Percentiles rank a stretch among this genome's conserved stretches.
phyloP scores from a whole-genome alignment of 768 basidiomycete species.

The Epithele typhae region DNA sequence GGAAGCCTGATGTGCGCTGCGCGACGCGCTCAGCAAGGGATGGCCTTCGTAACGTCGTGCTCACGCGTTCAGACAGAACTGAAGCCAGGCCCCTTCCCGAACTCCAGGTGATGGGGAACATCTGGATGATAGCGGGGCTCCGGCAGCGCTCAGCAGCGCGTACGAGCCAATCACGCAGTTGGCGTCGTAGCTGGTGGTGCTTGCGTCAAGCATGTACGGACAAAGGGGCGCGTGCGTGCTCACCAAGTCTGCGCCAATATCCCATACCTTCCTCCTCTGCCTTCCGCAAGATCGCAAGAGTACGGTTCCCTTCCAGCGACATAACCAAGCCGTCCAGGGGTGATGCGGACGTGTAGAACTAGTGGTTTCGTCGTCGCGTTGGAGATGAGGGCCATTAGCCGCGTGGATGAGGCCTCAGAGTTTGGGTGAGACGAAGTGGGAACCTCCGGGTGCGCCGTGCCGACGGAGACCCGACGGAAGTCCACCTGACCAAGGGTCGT shows the following conservation, averaged over 20 bases:
- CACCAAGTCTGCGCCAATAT: constrained; percentile 41
- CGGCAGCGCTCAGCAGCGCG: constrained; percentile 43
- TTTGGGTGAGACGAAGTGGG: no score
- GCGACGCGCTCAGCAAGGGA: background rate
- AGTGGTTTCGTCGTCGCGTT: no score
- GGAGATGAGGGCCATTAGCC: no score
- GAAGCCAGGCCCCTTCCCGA: constrained; percentile 41
- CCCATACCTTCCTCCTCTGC: constrained; percentile 41
- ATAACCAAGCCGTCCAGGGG: no score
- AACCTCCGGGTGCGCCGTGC: no score
- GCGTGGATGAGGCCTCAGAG: no score
- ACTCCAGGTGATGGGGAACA: constrained; percentile 43
- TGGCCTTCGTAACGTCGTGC: constrained; percentile 1
- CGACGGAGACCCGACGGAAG: no score
- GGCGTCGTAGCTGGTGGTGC: constrained; percentile 36
- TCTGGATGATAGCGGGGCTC: constrained; percentile 42
- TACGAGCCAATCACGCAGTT: constrained; percentile 42
- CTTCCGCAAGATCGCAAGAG: constrained; percentile 35
- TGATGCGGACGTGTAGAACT: no score
- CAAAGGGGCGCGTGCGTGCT: constrained; percentile 1
- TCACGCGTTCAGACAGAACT: constrained; percentile 40
- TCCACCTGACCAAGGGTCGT: no score
- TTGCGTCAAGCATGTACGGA: no score
- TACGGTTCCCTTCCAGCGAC: constrained; percentile 29
- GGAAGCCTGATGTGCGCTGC: constrained; percentile 40